These are phyloP conservation scores for Typha latifolia DNA, from an alignment of 176 grass and related monocot species.

Conservation along the genomic window DNA sequence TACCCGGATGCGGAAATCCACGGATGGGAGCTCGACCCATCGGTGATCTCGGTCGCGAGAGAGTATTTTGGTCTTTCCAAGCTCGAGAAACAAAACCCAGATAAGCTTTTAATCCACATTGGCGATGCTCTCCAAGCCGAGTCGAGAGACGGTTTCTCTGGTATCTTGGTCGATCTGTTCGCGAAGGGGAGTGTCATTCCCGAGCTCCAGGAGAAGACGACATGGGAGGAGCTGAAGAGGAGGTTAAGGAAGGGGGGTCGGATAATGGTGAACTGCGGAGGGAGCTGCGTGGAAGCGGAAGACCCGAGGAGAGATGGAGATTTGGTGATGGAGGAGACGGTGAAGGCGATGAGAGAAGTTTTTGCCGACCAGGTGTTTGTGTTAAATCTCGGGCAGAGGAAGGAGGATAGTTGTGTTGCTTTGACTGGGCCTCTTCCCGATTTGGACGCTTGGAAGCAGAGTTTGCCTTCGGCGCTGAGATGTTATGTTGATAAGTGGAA, in stretches of 20 bases:
- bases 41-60: constrained; percentile 51
- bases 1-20: constrained; percentile 44
- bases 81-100: constrained; percentile 40
- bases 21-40: constrained; percentile 68
- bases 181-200: constrained; percentile 59
- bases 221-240: constrained; percentile 35
- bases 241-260: constrained; percentile 35
- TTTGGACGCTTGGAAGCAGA: constrained; percentile 45
- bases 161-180: constrained; percentile 71
- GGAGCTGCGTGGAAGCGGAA: constrained; percentile 67
- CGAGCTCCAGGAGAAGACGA: constrained; percentile 47
- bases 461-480: constrained; percentile 33
- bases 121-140: constrained; percentile 46
- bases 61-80: constrained; percentile 63
- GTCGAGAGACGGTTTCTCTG: constrained; percentile 38
- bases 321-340: constrained; percentile 50
- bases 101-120: constrained; percentile 34
- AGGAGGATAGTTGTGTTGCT: constrained; percentile 55
- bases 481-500: constrained; percentile 44
- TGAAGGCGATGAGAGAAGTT: constrained; percentile 33
- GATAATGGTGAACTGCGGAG: constrained; percentile 78
- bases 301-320: constrained; percentile 44
- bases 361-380: constrained; percentile 50
- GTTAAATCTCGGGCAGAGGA: constrained; percentile 26
- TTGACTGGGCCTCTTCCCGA: constrained; percentile 32